Base-by-base conservation (phyloP, 257 asterid species). In the Przewalskia tangutica region DNA sequence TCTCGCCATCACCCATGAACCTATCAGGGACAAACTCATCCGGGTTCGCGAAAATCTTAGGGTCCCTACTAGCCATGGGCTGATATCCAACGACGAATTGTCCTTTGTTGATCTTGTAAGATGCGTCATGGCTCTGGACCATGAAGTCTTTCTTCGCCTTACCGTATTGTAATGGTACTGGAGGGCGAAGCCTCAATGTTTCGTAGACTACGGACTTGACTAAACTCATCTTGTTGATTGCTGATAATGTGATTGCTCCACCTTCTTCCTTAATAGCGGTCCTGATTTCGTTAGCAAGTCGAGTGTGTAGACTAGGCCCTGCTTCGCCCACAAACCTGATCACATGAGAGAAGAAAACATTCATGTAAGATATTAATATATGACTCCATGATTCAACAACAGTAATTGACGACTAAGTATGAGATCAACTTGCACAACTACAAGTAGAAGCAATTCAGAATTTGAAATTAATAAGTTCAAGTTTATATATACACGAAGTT, bases 61-160 rank as follows among this genome's bases (percentile, higher is more conserved):
- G 90, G 85, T 94, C 98, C 80, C 84, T 91, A 1, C 91, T 93
- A 4, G 89, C 98, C 3, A 94, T 73, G 1, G 96, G 92, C 79
- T 94, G 97, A 55, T 86, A 93, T 23, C 98, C 97, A 3, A 94
- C 92, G 48, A 94, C 20, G 88, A 89, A 91, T 36, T 94, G 97
- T 0, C 95, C 98, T 71, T 93, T 90, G 84, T 91, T 91, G 55
- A 94, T 82, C 87, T 46, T 10, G 85, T 91, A 94, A 0, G 86
- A 32, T 0, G 92, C 83, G 0, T 94, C 96, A 5, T 94, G 98
- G 86, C 82, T 93, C 13, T 56, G 73, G 11, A 94, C 79, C 0
- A 85, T 36, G 56, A 93, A 87, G 50, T 94, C 96, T 63, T 81
- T 81, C 20, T 85, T 89, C 1, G 96, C 97, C 23, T 86, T 88